A percentile compares a stretch with the other conserved stretches of the same genome.
Conservation (phyloP, 208 protist genomes). For the Naegleria gruberi region DNA sequence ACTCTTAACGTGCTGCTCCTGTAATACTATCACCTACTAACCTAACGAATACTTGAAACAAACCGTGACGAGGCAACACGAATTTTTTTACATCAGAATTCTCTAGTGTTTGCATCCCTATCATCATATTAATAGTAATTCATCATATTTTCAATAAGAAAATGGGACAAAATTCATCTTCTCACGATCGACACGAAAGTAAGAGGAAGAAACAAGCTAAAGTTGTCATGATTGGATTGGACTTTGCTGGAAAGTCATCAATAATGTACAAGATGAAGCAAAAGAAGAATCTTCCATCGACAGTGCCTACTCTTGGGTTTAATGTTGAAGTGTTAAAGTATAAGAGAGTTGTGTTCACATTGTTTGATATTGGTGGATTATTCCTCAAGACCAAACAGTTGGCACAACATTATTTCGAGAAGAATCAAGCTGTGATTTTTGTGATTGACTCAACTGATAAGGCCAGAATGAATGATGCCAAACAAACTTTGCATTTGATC, state of each 20-base stretch:
- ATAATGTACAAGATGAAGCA: not conserved
- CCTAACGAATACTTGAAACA: no score
- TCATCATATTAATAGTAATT: no score
- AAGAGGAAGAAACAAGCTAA: not conserved
- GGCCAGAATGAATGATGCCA: not conserved
- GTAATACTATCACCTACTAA: no score
- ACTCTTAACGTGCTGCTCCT: no score
- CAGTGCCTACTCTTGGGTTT: not conserved
- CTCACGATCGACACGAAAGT: no score
- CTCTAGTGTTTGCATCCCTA: no score
- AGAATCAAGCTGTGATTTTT: not conserved
- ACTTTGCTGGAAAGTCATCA: not conserved
- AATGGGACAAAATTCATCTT: no score
- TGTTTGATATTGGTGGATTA: not conserved
- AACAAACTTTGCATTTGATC: not conserved
- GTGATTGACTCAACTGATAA: not conserved
- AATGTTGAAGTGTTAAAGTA: not conserved
- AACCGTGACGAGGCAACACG: no score
- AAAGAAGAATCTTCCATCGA: not conserved
- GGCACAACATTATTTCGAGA: not conserved
- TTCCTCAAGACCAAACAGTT: not conserved
- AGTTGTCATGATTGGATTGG: not conserved
- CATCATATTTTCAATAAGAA: no score
- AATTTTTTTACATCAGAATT: no score
- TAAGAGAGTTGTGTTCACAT: not conserved